Percentiles rank a stretch among this genome's conserved stretches.
These are phyloP conservation scores for Podila horticola DNA, from an alignment of 192 early-diverging fungal genomes.

Conservation along the genomic window DNA sequence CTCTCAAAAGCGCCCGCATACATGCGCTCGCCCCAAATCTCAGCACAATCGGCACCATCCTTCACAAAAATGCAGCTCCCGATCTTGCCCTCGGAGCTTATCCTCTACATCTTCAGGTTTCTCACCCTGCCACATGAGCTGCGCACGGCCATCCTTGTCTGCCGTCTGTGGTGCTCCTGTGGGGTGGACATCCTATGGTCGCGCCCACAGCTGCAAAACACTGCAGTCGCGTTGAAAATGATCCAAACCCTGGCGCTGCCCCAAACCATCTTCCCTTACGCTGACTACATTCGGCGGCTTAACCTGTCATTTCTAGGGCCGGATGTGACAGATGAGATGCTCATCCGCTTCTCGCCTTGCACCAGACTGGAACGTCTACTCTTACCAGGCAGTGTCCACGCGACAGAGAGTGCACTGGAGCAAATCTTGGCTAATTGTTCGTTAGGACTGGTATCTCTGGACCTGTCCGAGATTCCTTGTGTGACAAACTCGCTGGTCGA, in stretches of 20 bases:
- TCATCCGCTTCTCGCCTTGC: conserved; percentile 55
- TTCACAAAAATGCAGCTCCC: conserved; percentile 2
- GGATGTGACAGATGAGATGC: conserved; percentile 50
- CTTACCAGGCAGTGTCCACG: conserved; percentile 54
- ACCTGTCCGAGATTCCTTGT: conserved; percentile 60
- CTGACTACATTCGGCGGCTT: conserved; percentile 62
- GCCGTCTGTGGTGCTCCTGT: conserved; percentile 56
- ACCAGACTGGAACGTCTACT: conserved; percentile 62
- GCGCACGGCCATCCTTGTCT: conserved; percentile 57
- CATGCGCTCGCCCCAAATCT: not conserved
- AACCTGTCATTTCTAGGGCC: conserved; percentile 59
- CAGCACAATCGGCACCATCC: not conserved
- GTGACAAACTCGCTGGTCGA: conserved; percentile 57
- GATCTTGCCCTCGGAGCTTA: conserved; percentile 61
- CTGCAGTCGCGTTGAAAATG: conserved; percentile 15
- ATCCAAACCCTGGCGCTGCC: conserved; percentile 16
- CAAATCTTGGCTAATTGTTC: conserved; percentile 45
- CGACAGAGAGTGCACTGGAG: conserved; percentile 53
- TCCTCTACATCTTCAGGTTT: conserved; percentile 60
- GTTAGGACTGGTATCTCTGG: conserved; percentile 53
- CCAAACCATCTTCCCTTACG: conserved; percentile 54
- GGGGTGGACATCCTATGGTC: conserved; percentile 45
- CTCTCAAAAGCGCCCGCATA: not conserved
- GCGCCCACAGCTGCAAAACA: conserved; percentile 8
- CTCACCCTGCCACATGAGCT: conserved; percentile 56